Conservation (phyloP, 2,329 filamentous ascomycete species). For the Aspergillus pseudoglaucus region DNA sequence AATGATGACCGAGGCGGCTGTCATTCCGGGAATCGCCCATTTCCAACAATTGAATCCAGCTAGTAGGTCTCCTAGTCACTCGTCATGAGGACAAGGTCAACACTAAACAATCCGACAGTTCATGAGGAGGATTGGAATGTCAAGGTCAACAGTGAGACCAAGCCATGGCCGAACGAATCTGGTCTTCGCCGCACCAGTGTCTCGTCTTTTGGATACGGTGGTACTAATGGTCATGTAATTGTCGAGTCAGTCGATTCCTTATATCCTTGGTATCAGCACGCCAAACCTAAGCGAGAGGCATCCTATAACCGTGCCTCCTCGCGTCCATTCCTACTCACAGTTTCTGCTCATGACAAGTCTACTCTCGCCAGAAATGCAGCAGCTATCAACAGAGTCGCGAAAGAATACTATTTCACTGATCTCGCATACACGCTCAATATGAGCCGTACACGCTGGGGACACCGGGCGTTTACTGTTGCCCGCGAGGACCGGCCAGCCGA, state of each 20-base stretch:
- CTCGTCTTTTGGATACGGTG: constrained; percentile 38
- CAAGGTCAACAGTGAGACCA: not conserved
- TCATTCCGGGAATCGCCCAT: constrained; percentile 11
- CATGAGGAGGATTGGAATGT: constrained; percentile 5
- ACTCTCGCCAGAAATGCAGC: not conserved
- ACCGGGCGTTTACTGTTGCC: not conserved
- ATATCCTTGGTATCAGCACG: not conserved
- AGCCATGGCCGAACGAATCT: constrained; percentile 11
- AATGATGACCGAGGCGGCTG: constrained; percentile 11
- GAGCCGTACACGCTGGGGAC: not conserved
- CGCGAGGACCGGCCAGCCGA: not conserved
- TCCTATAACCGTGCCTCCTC: not conserved
- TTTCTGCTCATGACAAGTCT: not conserved
- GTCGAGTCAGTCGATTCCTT: constrained; percentile 21
- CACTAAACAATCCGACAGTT: constrained; percentile 5
- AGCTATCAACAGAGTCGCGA: not conserved
- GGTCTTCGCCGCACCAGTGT: constrained; percentile 30
- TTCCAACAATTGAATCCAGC: constrained; percentile 18
- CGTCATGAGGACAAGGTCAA: constrained; percentile 4
- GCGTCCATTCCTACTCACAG: not conserved
- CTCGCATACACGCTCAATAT: not conserved
- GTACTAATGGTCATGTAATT: constrained; percentile 28
- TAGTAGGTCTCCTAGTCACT: constrained; percentile 3
- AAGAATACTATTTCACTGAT: not conserved
- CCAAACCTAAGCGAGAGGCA: not conserved